Evolutionary conservation across 768 basidiomycete genomes (phyloP), one percentile per base, ranked within the genome.

Genomic region (Asterophora lycoperdoides): DNA sequence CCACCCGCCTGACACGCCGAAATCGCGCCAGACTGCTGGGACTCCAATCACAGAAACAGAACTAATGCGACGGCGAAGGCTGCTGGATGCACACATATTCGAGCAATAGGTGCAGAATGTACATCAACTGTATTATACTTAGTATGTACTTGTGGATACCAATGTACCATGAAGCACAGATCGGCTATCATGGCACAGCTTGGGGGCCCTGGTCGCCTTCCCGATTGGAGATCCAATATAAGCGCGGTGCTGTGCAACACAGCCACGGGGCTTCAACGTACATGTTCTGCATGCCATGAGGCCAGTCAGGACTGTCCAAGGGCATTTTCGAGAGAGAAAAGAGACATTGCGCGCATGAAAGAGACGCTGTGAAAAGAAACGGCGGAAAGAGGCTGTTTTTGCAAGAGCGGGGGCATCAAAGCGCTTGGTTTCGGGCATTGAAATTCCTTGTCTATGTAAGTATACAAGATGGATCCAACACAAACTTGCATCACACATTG

Each of bases 1-100:
- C 41, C 58, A 42, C 33, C 46, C 48, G 20, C 54, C 53, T 38
- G 60, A 47, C 45, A 56, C 53, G 42, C 56, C 57, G 35, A 64
- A 64, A 53, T 53, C 66, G 29, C 64, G 79, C 56, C 56, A 75
- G 66, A 39, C 39, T n/a, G 68, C 76, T 11, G 84, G 86, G 14
- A 81, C 84, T 54, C 82, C 80, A 35, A 89, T 89, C 48, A 76
- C 78, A n/a, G 88, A 91, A 65, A 77, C 72, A 15, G 89, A 89
- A 65, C 64, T 92, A 63, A 84, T 93, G 75, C 70, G 83, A 58
- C 75, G 92, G 57, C 78, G 87, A 44, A 78, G 91, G 58, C 63
- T 93, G 62, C 70, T 93, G 45, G 86, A 88, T 56, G 76, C 83
- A 44, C 84, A 87, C 60, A 81, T 86, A 42, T 83, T 75, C 60